phyloP scores from a whole-genome alignment of 345 rosid species.

The Arabis hirsuta region DNA sequence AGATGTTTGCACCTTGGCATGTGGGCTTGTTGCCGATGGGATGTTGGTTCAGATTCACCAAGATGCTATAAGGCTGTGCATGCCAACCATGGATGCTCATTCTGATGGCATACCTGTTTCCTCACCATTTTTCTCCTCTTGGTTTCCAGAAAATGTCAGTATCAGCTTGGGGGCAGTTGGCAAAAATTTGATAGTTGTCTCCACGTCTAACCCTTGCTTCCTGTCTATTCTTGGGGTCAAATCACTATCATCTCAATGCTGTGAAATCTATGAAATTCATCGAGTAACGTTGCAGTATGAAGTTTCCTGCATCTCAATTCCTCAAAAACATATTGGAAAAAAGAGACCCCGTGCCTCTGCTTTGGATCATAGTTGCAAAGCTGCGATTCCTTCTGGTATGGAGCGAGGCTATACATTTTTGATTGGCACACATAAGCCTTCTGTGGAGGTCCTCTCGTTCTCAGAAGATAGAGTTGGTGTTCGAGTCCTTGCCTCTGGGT shows the following conservation, averaged over 20 bases:
- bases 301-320: constrained; percentile 86
- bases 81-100: constrained; percentile 85
- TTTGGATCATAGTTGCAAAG: constrained; percentile 41
- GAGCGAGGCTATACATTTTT: constrained; percentile 68
- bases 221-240: constrained; percentile 78
- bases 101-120: constrained; percentile 73
- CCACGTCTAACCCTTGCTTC: constrained; percentile 93
- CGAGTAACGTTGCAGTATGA: constrained; percentile 75
- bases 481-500: constrained; percentile 77
- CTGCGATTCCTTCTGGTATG: constrained; percentile 66
- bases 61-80: constrained; percentile 83
- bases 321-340: constrained; percentile 60
- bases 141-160: constrained; percentile 74
- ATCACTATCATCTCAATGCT: constrained; percentile 55
- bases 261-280: constrained; percentile 80
- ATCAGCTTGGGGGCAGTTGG: constrained; percentile 98
- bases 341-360: constrained; percentile 45
- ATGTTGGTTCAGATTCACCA: constrained; percentile 86
- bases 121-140: constrained; percentile 76
- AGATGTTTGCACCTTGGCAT: constrained; percentile 93
- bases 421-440: constrained; percentile 95
- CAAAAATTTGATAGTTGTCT: constrained; percentile 67
- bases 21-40: constrained; percentile 86
- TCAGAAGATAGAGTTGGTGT: constrained; percentile 63
- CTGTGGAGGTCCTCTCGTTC: constrained; percentile 86